Base-by-base conservation (phyloP, 1,284 basidiomycete genomes). In the Chalciporus sp. region DNA sequence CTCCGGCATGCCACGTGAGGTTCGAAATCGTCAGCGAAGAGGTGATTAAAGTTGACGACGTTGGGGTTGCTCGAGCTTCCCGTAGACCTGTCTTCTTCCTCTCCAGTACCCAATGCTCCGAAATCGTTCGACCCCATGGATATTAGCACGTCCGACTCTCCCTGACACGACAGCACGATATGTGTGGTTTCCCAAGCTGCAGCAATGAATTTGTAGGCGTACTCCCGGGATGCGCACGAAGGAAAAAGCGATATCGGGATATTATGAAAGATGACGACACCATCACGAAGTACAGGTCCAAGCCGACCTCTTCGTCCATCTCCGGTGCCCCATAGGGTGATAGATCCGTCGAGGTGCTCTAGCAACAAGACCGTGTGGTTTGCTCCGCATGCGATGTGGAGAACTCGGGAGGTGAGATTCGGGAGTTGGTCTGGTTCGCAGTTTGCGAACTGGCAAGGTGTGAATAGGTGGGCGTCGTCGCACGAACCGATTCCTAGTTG, bases 121-220 rank as follows among this genome's bases (percentile, higher is more conserved):
- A 87, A 94, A 67, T 94, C 92, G 68, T 95, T 80, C 1, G 85
- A 80, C 0, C 94, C 94, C 75, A 92, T 84, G 0, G 92, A 85
- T 27, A 95, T 65, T n/a, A 95, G 61, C 2, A 86, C 66, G 62
- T 95, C 90, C 28, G 72, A 68, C 33, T 64, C 64, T 19, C 65
- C 73, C 9, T 67, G 58, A 41, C 63, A 66, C 17, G 76, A 74
- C 5, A 88, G 64, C 8, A 83, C 85, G 39, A 92, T 72, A 66
- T 89, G 93, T 47, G 84, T 86, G 7, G 92, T 92, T 67, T 94
- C 90, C 92, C 93, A 95, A 26, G 84, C 81, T 1, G 86, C 82
- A 7, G 84, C 83, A 40, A 94, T 70, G 12, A 72, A 53, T 47
- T 74, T 75, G 43, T 74, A 68, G 16, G 61, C 54, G 61, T 80